Conservation (phyloP, 768 basidiomycete genomes). For the Tremella mesenterica region DNA sequence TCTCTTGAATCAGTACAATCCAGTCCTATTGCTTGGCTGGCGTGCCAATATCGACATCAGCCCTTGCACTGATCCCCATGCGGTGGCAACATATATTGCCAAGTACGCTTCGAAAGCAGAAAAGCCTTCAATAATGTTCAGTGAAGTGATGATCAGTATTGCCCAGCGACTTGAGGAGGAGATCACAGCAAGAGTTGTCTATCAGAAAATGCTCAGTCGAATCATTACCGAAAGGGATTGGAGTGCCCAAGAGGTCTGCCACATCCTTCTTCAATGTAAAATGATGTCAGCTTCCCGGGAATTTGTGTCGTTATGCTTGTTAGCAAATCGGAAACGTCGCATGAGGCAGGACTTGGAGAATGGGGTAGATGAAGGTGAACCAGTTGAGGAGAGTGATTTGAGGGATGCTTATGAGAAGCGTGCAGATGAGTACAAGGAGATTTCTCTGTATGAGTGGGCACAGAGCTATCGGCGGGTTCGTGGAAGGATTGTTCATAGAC, state of each 20-base stretch:
- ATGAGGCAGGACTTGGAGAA: neutral
- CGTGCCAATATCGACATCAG: slow-evolving; percentile 3
- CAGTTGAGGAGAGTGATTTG: neutral
- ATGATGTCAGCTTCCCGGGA: neutral
- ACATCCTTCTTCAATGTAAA: neutral
- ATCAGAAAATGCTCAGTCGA: neutral
- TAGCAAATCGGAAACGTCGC: neutral
- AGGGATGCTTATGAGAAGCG: neutral
- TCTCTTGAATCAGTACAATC: neutral
- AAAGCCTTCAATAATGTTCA: neutral
- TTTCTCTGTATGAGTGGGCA: neutral
- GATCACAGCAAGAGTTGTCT: neutral
- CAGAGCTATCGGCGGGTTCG: neutral
- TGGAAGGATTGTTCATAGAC: neutral
- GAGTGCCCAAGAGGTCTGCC: neutral
- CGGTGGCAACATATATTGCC: neutral
- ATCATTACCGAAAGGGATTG: neutral
- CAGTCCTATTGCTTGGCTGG: neutral
- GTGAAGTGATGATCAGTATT: neutral
- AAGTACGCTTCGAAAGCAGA: neutral
- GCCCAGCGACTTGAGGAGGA: neutral
- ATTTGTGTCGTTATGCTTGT: neutral
- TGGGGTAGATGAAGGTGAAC: neutral
- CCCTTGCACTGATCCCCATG: neutral
- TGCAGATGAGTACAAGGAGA: neutral